Base-by-base conservation (phyloP, 2,329 filamentous ascomycete genomes). In the Diaporthe sp. region DNA sequence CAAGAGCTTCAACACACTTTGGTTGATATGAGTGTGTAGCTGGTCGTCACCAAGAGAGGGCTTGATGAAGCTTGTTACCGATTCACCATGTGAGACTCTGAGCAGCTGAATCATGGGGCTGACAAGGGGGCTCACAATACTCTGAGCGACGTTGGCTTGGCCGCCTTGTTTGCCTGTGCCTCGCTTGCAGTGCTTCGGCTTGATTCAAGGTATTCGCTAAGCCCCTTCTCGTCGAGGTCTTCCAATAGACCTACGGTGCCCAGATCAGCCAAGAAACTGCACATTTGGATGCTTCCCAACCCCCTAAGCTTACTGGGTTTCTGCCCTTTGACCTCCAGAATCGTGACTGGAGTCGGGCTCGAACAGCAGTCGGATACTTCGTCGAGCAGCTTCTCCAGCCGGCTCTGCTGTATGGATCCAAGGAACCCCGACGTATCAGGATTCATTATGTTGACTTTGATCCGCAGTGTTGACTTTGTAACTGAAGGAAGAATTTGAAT, bases 281-380 rank as follows among this genome's bases (percentile, higher is more conserved):
- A 6, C 3, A 17, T 55, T 2, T 15, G 25, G 2, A 3, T 55
- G 51, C 2, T 28, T 13, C 6, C 0, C 22, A 0, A 0, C 7
- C 8, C 4, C 2, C 12, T 51, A 3, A 51, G 25, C 51, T 55
- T 8, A 55, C 51, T 17, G 0, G 25, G 28, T 55, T 20, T 55
- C 7, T 55, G 51, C 6, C 51, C 51, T 20, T 55, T 55, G 51
- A 53, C 13, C 4, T 55, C 51, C n/a, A 55, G 51, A 28, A 55
- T 9, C 9, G 51, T 55, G 25, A 55, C 51, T 31, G 51, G 51
- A 9, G 51, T 55, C 25, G 51, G 51, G 2, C 51, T 17, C 25
- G 51, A 55, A 28, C 51, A 55, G 25, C 51, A 55, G 12, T 55
- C 13, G 25, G 51, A 17, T 1, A 28, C 13, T 6, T 7, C 12